These are phyloP conservation scores for Mycosarcoma mackinlayi DNA, from an alignment of 1,284 basidiomycete genomes.

Conservation along the genomic window DNA sequence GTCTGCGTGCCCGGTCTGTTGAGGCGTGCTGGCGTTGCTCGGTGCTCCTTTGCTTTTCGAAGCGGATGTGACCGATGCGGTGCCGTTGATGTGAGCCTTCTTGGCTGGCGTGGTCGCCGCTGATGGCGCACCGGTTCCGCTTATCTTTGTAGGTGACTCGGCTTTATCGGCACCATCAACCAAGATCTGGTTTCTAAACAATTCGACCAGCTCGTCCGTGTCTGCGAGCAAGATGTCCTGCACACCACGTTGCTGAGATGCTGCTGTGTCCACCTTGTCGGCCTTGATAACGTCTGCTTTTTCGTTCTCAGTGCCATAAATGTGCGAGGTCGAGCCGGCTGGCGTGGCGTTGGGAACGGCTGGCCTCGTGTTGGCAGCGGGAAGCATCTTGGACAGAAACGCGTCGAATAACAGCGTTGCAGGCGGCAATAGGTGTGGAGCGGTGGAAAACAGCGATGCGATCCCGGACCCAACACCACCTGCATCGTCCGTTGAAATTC, in stretches of 20 bases:
- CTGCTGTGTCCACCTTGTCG: neutral
- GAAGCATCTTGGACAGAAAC: conserved; percentile 77
- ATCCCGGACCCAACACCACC: conserved; percentile 25
- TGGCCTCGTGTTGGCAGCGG: conserved; percentile 32
- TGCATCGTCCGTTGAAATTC: neutral
- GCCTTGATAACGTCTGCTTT: conserved; percentile 1
- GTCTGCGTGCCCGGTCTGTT: neutral
- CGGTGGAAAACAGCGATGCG: conserved; percentile 76
- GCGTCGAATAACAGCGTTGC: conserved; percentile 80
- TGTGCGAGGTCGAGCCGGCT: neutral
- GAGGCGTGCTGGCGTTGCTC: conserved; percentile 2
- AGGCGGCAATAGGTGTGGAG: conserved; percentile 83
- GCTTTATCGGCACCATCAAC: conserved; percentile 1
- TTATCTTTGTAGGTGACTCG: conserved; percentile 5
- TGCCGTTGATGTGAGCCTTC: conserved; percentile 22
- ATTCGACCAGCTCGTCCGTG: conserved; percentile 40
- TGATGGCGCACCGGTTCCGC: neutral
- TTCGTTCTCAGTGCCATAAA: conserved; percentile 2
- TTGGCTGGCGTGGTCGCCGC: conserved; percentile 20
- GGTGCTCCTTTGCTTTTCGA: conserved; percentile 4
- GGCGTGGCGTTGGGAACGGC: neutral
- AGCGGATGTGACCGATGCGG: neutral
- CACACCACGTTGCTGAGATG: conserved; percentile 16
- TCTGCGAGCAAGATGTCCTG: conserved; percentile 32
- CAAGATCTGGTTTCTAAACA: conserved; percentile 35